Conservation (phyloP, 116 monocot genomes). For the Phalaenopsis hybrid region DNA sequence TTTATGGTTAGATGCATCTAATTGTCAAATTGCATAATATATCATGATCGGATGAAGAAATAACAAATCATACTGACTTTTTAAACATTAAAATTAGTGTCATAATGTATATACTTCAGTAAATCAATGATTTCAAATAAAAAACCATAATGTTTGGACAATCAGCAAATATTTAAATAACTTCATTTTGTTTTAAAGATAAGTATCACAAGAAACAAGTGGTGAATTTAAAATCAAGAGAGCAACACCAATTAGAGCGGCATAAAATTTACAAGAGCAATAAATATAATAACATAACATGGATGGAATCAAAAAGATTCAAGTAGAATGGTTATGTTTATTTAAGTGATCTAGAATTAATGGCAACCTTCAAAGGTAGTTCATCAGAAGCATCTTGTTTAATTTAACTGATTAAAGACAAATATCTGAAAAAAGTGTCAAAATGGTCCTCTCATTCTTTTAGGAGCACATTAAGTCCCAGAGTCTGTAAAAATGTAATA, state of each 20-base stretch:
- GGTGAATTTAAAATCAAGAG: background rate
- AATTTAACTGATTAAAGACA: background rate
- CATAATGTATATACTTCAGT: background rate
- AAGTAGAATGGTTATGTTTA: background rate
- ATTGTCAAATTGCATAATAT: background rate
- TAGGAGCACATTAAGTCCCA: too few relatives aligned
- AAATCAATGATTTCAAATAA: background rate
- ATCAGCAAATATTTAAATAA: background rate
- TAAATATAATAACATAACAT: background rate
- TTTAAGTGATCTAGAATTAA: background rate
- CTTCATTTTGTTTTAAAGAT: background rate
- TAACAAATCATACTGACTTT: background rate
- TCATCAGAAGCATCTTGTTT: background rate
- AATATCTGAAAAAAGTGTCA: too few relatives aligned
- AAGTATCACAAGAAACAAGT: background rate
- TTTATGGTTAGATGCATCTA: background rate
- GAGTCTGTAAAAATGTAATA: too few relatives aligned
- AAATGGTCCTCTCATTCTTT: too few relatives aligned
- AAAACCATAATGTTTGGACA: background rate
- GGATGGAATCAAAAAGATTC: background rate
- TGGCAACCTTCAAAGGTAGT: background rate
- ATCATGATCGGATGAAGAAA: background rate
- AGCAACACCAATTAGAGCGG: background rate
- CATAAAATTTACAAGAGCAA: background rate
- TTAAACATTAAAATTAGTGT: background rate